phyloP scores from a whole-genome alignment of 2,329 filamentous ascomycete species.

The Aspergillus oerlinghausenensis region DNA sequence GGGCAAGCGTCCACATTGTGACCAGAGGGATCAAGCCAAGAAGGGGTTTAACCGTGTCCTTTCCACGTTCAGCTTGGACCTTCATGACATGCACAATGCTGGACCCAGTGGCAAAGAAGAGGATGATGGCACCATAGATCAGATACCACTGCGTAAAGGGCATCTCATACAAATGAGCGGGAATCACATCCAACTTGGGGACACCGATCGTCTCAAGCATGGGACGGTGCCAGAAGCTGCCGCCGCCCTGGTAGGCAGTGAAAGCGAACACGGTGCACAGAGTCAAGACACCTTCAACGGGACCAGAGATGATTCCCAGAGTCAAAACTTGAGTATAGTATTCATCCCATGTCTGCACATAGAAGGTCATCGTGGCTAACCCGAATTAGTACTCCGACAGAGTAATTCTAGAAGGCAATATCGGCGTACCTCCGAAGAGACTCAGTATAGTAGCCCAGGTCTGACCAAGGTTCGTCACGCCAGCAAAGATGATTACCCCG shows the following conservation, averaged over 20 bases:
- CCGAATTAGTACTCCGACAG: neutral
- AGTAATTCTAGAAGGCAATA: neutral
- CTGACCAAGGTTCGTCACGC: conserved; percentile 87
- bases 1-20: conserved; percentile 69
- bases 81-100: conserved; percentile 78
- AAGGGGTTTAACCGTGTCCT: conserved; percentile 62
- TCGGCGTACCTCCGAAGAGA: conserved; percentile 69
- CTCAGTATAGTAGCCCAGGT: conserved; percentile 81
- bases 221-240: conserved; percentile 86
- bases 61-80: conserved; percentile 68
- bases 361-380: conserved; percentile 83
- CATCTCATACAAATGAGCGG: conserved; percentile 67
- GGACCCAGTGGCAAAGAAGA: conserved; percentile 74
- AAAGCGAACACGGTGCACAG: conserved; percentile 76
- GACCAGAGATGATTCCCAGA: conserved; percentile 85
- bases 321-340: conserved; percentile 97
- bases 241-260: conserved; percentile 80
- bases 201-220: conserved; percentile 69
- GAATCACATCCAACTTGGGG: conserved; percentile 60
- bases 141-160: conserved; percentile 92
- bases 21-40: conserved; percentile 80
- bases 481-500: conserved; percentile 86
- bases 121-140: conserved; percentile 73
- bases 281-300: conserved; percentile 88
- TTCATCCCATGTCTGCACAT: conserved; percentile 98